Conservation (phyloP, 805 yeast genomes). For the Priceomyces melissophilus region DNA sequence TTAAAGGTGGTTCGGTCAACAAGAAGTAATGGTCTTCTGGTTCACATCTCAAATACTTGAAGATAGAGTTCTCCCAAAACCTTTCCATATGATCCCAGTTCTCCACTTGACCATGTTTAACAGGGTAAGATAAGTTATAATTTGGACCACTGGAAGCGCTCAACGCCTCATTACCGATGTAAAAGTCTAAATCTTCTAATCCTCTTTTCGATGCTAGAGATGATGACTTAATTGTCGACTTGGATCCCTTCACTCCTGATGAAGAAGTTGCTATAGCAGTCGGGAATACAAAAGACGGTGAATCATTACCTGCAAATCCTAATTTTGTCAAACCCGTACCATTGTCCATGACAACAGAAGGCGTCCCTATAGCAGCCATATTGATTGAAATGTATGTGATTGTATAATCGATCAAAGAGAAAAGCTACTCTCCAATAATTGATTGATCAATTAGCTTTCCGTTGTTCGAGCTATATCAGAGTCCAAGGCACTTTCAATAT, state of each 20-base stretch:
- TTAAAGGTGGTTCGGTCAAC: constrained; percentile 95
- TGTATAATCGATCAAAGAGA: background rate
- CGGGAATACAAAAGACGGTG: constrained; percentile 96
- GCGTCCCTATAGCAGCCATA: constrained; percentile 69
- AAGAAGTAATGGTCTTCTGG: constrained; percentile 98
- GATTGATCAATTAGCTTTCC: no score
- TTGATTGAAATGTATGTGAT: background rate
- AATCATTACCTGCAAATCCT: constrained; percentile 97
- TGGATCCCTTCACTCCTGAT: constrained; percentile 38
- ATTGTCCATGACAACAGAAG: constrained; percentile 97
- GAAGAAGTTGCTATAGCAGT: constrained; percentile 88
- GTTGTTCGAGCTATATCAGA: no score
- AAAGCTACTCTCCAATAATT: no score
- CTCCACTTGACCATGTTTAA: constrained; percentile 96
- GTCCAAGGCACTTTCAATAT: no score
- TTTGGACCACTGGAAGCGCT: constrained; percentile 88
- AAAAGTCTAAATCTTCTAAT: constrained; percentile 90
- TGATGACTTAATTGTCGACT: constrained; percentile 47
- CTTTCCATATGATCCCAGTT: constrained; percentile 99
- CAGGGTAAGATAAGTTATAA: constrained; percentile 86
- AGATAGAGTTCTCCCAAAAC: constrained; percentile 96
- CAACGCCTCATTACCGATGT: constrained; percentile 93
- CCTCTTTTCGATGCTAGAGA: constrained; percentile 71
- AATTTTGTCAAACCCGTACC: constrained; percentile 98
- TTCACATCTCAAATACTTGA: constrained; percentile 93